Base-by-base conservation (phyloP, 305 asterid genomes). In the Ajuga reptans region DNA sequence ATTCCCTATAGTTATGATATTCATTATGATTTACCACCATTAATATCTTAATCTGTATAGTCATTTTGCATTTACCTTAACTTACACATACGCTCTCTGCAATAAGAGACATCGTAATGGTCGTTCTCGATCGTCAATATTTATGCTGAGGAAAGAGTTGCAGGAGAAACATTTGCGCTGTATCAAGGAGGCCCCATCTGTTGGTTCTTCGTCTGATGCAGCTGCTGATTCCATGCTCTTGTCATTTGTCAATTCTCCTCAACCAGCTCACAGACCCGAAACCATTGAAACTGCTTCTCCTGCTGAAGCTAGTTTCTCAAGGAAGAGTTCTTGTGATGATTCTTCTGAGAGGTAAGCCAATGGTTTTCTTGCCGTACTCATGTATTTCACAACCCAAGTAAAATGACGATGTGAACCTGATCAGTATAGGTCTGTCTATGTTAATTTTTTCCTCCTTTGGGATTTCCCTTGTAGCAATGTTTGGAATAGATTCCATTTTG, bases 221-320 rank as follows among this genome's bases (percentile, higher is more conserved):
- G 90, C 82, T 57, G 77, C 79, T 60, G 92, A 88, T 81, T 77
- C 89, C 33, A 81, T 84, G 71, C 81, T 92, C 51, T 74, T 92
- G 74, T 84, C 92, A 10, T 89, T 92, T 76, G 84, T 87, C 81
- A 78, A 84, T 76, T 82, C 60, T 75, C 85, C 86, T 45, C 77
- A 79, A 66, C 80, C 80, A 39, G 59, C 79, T 57, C 60, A 55
- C 64, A 84, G 75, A 68, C 77, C 79, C 72, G 85, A 82, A 78
- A 70, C 54, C 31, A 16, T 56, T 50, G 78, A 77, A 69, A 69
- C 78, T 68, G 52, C 73, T 74, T 68, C 85, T 74, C 71, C 84
- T 9, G 68, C 75, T 42, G 82, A 84, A 68, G 68, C 79, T 70
- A 79, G 89, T 70, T 72, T 70, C 27, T 46, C 72, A 43, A 79